Percentiles rank a stretch among this genome's conserved stretches.
Conservation (phyloP, 352 stramenopile species). For the Lagenidium giganteum region DNA sequence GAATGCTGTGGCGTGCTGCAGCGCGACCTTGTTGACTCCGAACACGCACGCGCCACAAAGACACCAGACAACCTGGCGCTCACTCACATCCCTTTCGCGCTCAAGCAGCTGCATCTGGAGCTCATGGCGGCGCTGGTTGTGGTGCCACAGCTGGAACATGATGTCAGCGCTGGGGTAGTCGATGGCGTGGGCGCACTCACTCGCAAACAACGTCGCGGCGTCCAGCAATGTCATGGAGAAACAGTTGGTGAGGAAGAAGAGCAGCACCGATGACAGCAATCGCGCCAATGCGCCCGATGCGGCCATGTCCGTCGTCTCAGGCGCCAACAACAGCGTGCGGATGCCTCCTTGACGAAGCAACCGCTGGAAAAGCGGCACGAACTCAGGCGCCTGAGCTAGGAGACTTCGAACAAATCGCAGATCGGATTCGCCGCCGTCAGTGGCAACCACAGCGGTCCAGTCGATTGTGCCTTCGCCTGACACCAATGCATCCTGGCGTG, state of each 20-base stretch:
- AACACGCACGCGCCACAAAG: constrained; percentile 40
- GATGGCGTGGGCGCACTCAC: constrained; percentile 25
- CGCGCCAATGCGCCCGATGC: constrained; percentile 19
- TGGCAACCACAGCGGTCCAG: too few species aligned
- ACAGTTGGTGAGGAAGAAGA: constrained; percentile 41
- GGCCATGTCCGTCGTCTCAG: constrained; percentile 8
- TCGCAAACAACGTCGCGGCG: too few species aligned
- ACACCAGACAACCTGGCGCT: constrained; percentile 26
- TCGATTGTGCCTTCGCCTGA: too few species aligned
- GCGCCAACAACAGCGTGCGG: too few species aligned
- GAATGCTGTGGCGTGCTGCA: constrained; percentile 9
- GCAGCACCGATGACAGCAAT: constrained; percentile 24
- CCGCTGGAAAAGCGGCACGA: too few species aligned
- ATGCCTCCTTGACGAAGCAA: too few species aligned
- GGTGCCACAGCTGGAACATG: constrained; percentile 24
- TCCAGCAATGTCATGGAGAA: constrained; percentile 23
- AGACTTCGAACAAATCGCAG: too few species aligned
- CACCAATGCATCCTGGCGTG: too few species aligned
- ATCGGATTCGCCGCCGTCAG: too few species aligned
- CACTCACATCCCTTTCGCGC: constrained; percentile 9
- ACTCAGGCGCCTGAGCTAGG: too few species aligned
- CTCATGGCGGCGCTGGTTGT: constrained; percentile 4
- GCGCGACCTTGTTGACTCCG: constrained; percentile 6
- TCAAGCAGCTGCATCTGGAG: neutral
- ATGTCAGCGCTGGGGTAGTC: constrained; percentile 21